Evolutionary conservation across 257 asterid species (phyloP).

Genomic region (Thymus quinquecostatus): DNA sequence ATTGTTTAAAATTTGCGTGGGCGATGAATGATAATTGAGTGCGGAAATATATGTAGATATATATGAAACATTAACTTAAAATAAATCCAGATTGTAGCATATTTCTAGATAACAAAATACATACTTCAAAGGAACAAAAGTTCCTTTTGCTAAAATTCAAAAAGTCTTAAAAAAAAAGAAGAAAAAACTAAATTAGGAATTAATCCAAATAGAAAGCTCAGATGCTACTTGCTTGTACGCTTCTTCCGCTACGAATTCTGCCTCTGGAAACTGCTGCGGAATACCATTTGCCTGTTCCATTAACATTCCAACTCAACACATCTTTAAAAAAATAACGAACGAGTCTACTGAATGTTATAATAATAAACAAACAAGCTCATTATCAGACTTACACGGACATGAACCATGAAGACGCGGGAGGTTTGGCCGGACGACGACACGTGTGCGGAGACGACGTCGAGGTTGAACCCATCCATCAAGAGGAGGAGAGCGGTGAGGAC

Average conservation of each 20-base stretch:
- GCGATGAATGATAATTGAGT: too few relatives aligned
- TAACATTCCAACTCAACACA: not conserved
- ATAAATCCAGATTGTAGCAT: too few relatives aligned
- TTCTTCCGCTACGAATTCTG: slow-evolving; percentile 50
- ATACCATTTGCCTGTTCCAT: slow-evolving; percentile 48
- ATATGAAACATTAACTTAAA: too few relatives aligned
- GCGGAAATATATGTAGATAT: too few relatives aligned
- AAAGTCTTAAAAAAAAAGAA: not conserved
- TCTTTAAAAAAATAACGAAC: too few relatives aligned
- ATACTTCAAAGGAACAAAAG: not conserved
- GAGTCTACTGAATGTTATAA: too few relatives aligned
- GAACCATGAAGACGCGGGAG: slow-evolving; percentile 52
- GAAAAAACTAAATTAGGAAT: not conserved
- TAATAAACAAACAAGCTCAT: too few relatives aligned
- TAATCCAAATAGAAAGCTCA: slow-evolving; percentile 53
- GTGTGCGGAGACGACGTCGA: slow-evolving; percentile 56
- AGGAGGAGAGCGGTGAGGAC: slow-evolving; percentile 35
- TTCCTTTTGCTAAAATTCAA: not conserved
- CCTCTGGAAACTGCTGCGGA: slow-evolving; percentile 36
- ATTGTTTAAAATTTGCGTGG: too few relatives aligned
- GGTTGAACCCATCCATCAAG: slow-evolving; percentile 49
- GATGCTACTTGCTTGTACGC: slow-evolving; percentile 59
- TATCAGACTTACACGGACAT: slow-evolving; percentile 46
- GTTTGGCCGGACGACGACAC: slow-evolving; percentile 35
- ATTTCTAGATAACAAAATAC: too few relatives aligned